Percentiles rank a stretch among this genome's conserved stretches.
Conservation (phyloP, 257 asterid genomes). For the Lycium ferocissimum region DNA sequence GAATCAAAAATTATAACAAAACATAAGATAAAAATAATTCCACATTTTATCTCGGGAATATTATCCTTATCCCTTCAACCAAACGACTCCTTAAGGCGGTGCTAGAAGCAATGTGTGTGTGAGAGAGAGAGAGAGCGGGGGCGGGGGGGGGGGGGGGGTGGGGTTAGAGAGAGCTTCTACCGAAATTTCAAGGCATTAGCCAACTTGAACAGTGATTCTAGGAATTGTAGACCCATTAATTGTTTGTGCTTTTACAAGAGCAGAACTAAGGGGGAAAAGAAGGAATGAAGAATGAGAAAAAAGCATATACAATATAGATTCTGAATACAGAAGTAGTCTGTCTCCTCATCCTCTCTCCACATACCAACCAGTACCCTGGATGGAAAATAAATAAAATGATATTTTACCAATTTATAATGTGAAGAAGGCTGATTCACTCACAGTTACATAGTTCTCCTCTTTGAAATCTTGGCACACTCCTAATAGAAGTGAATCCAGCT, state of each 20-base stretch:
- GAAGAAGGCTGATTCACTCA: constrained; percentile 52
- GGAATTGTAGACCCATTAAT: not conserved
- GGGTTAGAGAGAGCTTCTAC: not conserved
- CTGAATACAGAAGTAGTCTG: not conserved
- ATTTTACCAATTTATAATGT: constrained; percentile 32
- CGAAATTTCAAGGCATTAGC: constrained; percentile 16
- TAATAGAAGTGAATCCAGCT: constrained; percentile 86
- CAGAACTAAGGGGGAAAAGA: constrained; percentile 3
- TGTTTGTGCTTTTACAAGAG: not conserved
- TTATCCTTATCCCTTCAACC: constrained; percentile 1
- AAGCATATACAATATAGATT: not conserved
- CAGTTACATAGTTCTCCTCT: constrained; percentile 83
- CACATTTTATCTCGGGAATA: not conserved
- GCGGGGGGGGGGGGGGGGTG: no score
- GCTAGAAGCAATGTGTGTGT: constrained; percentile 12
- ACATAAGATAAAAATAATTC: not conserved
- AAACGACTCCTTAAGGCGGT: not conserved
- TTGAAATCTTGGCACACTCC: constrained; percentile 94
- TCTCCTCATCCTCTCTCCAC: constrained; percentile 18
- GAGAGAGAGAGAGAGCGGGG: constrained; percentile 11
- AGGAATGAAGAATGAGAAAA: not conserved
- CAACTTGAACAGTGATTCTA: constrained; percentile 23
- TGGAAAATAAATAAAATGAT: not conserved
- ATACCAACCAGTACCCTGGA: not conserved
- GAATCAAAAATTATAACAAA: not conserved